phyloP scores from a whole-genome alignment of 1,284 basidiomycete species.

The Kwoniella shivajii region DNA sequence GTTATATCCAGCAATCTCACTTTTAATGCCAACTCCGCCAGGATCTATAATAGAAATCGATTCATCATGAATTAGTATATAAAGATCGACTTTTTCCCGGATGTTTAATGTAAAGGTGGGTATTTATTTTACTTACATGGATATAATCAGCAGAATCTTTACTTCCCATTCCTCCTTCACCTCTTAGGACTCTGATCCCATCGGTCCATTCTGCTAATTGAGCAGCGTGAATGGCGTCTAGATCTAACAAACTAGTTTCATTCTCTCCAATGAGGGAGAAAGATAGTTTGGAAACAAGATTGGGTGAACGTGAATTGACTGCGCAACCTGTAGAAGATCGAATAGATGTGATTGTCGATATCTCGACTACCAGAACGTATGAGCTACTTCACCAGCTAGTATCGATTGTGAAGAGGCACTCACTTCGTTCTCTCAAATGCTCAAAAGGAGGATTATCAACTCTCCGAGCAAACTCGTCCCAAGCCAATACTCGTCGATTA shows the following conservation, averaged over 20 bases:
- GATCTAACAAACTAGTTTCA: constrained; percentile 79
- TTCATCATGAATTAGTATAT: neutral
- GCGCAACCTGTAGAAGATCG: constrained; percentile 71
- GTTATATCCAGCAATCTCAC: constrained; percentile 89
- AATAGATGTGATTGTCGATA: constrained; percentile 75
- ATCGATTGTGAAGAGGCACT: constrained; percentile 23
- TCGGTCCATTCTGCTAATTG: constrained; percentile 96
- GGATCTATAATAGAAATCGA: constrained; percentile 31
- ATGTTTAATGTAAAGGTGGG: constrained; percentile 26
- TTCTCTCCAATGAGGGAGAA: constrained; percentile 69
- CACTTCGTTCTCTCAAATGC: constrained; percentile 62
- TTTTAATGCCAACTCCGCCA: constrained; percentile 93
- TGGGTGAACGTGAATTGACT: constrained; percentile 56
- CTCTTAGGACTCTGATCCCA: constrained; percentile 82
- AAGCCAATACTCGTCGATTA: constrained; percentile 42
- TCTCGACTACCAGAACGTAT: constrained; percentile 61
- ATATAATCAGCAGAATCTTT: constrained; percentile 84
- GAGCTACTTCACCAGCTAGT: neutral
- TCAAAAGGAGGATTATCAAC: constrained; percentile 33
- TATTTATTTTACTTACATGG: constrained; percentile 29
- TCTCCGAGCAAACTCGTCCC: constrained; percentile 39
- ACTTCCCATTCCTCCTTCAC: constrained; percentile 77
- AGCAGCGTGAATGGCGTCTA: constrained; percentile 79
- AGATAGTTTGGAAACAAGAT: constrained; percentile 65
- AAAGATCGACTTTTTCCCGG: neutral